Conservation (phyloP, 192 early-diverging fungal species). For the Linderina pennispora region DNA sequence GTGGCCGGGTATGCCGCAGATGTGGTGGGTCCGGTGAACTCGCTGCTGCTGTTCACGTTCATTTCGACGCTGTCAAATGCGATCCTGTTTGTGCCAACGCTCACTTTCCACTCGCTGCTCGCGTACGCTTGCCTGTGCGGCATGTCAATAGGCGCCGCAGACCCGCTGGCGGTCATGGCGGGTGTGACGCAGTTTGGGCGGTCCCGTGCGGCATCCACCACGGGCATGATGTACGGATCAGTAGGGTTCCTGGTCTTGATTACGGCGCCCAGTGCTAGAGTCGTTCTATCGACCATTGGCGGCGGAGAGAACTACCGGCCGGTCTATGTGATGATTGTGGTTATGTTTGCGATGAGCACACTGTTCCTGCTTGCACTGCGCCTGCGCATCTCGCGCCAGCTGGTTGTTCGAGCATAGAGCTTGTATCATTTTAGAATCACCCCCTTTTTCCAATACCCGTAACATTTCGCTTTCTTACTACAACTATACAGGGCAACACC, state of each 20-base stretch:
- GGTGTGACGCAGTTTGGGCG: constrained; percentile 33
- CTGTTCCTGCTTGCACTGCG: constrained; percentile 18
- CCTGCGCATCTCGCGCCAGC: constrained; percentile 21
- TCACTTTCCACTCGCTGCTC: constrained; percentile 25
- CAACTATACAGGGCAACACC: neutral
- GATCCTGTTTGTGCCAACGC: constrained; percentile 25
- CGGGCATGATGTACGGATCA: constrained; percentile 26
- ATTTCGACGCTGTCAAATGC: constrained; percentile 24
- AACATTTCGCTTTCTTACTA: neutral
- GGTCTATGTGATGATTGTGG: constrained; percentile 15
- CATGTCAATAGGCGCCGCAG: constrained; percentile 29
- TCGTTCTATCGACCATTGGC: constrained; percentile 18
- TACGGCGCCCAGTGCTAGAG: constrained; percentile 17
- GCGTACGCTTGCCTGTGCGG: constrained; percentile 38
- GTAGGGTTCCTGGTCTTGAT: constrained; percentile 26
- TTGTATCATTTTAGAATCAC: no score
- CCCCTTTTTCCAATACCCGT: no score
- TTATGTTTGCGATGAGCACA: constrained; percentile 23
- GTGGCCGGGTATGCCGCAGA: constrained; percentile 36
- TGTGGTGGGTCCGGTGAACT: constrained; percentile 29
- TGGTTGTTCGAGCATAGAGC: constrained; percentile 7
- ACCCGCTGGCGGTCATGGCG: constrained; percentile 38
- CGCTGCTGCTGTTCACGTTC: constrained; percentile 18
- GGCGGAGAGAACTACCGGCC: constrained; percentile 6
- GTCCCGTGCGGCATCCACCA: constrained; percentile 12